These are phyloP conservation scores for Sanguinoderma infundibulare DNA, from an alignment of 1,284 basidiomycete species.

Conservation along the genomic window DNA sequence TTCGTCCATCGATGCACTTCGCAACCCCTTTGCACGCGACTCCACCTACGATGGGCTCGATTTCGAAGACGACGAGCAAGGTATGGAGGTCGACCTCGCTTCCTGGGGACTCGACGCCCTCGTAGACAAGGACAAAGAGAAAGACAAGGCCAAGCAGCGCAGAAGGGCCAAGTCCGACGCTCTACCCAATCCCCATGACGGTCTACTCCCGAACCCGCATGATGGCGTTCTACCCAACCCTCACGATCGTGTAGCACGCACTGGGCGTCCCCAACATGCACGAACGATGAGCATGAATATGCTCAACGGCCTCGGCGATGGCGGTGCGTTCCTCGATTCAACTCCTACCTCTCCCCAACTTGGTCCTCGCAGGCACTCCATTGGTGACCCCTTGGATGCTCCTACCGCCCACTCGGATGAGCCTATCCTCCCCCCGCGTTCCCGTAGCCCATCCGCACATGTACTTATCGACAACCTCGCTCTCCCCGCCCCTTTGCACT, in stretches of 20 bases:
- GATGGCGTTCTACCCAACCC: constrained; percentile 12
- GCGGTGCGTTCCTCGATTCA: constrained; percentile 49
- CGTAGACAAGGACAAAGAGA: constrained; percentile 56
- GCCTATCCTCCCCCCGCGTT: constrained; percentile 42
- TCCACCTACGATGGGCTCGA: constrained; percentile 56
- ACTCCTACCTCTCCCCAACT: constrained; percentile 33
- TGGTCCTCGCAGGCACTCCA: constrained; percentile 45
- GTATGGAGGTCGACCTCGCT: constrained; percentile 75
- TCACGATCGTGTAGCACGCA: constrained; percentile 8
- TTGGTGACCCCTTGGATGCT: constrained; percentile 62
- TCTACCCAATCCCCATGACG: constrained; percentile 54
- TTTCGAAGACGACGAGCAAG: constrained; percentile 51
- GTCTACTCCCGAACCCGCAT: no score
- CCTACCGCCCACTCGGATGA: constrained; percentile 28
- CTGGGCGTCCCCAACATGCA: constrained; percentile 38
- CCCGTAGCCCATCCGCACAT: constrained; percentile 51
- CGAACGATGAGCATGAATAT: constrained; percentile 70
- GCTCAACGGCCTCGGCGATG: constrained; percentile 55
- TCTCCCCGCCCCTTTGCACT: constrained; percentile 47
- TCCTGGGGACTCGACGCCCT: constrained; percentile 84
- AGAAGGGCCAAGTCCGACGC: constrained; percentile 53
- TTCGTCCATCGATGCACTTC: constrained; percentile 62
- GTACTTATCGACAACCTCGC: constrained; percentile 50
- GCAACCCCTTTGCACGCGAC: constrained; percentile 72
- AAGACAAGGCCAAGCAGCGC: constrained; percentile 33